These are phyloP conservation scores for Acer campestre DNA, from an alignment of 345 rosid species.

Conservation along the genomic window DNA sequence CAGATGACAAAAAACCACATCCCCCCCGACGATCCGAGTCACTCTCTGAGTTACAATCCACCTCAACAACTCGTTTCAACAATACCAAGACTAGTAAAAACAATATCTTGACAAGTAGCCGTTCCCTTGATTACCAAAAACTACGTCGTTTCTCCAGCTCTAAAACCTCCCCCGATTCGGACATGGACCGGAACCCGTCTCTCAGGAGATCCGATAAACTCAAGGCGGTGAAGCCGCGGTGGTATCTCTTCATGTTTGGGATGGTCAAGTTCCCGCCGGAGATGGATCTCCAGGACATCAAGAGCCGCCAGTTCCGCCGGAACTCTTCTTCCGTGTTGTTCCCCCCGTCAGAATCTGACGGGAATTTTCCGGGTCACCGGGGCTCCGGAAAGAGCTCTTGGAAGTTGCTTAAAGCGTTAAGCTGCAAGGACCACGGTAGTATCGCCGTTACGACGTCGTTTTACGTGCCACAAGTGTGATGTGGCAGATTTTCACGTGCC, in stretches of 20 bases:
- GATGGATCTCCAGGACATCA: conserved; percentile 68
- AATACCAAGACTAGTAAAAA: conserved; percentile 26
- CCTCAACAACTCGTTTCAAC: conserved; percentile 22
- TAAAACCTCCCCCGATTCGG: conserved; percentile 14
- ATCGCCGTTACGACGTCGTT: conserved; percentile 61
- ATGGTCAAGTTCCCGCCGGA: conserved; percentile 57
- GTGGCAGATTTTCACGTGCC: conserved; percentile 2
- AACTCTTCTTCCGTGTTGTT: conserved; percentile 43
- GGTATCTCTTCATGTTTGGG: conserved; percentile 71
- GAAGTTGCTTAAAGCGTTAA: conserved; percentile 57
- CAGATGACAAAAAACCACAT: neutral
- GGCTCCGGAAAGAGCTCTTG: conserved; percentile 48
- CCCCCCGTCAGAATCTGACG: conserved; percentile 24
- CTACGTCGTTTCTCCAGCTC: conserved; percentile 30
- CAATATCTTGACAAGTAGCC: conserved; percentile 48
- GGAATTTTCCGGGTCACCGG: conserved; percentile 26
- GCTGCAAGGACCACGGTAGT: conserved; percentile 61
- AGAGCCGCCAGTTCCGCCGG: conserved; percentile 66
- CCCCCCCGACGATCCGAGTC: conserved; percentile 51
- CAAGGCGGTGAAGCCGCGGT: conserved; percentile 44
- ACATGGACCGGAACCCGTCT: conserved; percentile 31
- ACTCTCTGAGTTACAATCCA: conserved; percentile 40
- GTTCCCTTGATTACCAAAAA: conserved; percentile 58
- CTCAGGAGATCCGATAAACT: conserved; percentile 30
- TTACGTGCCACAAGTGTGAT: conserved; percentile 35